phyloP scores from a whole-genome alignment of 192 early-diverging fungal genomes.

The Entomortierella parvispora region DNA sequence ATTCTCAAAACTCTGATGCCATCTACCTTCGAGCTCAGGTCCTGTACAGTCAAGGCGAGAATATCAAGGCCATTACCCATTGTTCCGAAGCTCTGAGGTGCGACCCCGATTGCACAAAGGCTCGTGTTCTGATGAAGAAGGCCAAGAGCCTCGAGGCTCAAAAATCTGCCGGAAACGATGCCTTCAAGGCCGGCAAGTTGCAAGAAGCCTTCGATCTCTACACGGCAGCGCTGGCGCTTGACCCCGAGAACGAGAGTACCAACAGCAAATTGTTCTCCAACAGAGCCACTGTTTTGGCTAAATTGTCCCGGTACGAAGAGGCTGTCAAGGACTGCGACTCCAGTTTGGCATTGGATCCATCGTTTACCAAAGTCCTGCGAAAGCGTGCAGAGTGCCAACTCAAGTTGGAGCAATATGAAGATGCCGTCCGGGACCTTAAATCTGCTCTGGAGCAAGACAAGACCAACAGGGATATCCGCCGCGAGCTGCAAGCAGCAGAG shows the following conservation, averaged over 20 bases:
- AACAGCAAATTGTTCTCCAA: constrained; percentile 80
- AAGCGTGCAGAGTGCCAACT: constrained; percentile 79
- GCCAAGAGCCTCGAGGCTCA: constrained; percentile 69
- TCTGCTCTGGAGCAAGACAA: constrained; percentile 67
- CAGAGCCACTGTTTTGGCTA: constrained; percentile 75
- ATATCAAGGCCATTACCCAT: constrained; percentile 60
- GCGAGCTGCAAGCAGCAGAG: constrained; percentile 66
- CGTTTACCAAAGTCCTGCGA: constrained; percentile 80
- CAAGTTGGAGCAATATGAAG: constrained; percentile 79
- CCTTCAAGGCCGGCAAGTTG: constrained; percentile 67
- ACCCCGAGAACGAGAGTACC: constrained; percentile 68
- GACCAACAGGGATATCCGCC: constrained; percentile 60
- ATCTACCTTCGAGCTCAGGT: constrained; percentile 73
- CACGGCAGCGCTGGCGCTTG: constrained; percentile 70
- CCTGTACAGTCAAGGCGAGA: constrained; percentile 77
- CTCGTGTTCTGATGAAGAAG: constrained; percentile 71
- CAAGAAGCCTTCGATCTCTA: constrained; percentile 76
- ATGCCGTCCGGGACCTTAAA: constrained; percentile 83
- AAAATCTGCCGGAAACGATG: constrained; percentile 81
- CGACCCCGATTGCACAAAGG: constrained; percentile 82
- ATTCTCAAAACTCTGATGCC: constrained; percentile 77
- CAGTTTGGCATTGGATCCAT: constrained; percentile 70
- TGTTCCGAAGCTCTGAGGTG: constrained; percentile 71
- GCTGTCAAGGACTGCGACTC: constrained; percentile 70
- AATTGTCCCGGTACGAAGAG: constrained; percentile 66